These are phyloP conservation scores for Chaetomiaceae sp. DNA, from an alignment of 2,329 filamentous ascomycete species.

Conservation along the genomic window DNA sequence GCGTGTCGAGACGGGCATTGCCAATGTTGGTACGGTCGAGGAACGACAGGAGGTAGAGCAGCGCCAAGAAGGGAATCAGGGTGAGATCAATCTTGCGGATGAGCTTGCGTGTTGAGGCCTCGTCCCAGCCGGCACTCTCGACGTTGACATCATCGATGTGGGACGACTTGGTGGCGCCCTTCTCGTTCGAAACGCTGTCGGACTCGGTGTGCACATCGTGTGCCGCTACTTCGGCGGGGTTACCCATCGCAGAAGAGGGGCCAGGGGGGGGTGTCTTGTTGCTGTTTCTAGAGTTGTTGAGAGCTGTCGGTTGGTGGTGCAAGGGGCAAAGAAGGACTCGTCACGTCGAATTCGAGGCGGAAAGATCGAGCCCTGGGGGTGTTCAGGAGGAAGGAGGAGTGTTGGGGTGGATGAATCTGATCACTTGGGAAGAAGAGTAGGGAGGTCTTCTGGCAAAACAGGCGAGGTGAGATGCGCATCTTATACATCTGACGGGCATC, in stretches of 20 bases:
- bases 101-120: conserved; percentile 39
- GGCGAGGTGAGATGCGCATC: background rate
- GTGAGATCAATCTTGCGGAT: conserved; percentile 45
- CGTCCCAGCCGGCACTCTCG: conserved; percentile 31
- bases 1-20: conserved; percentile 36
- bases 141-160: conserved; percentile 15
- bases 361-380: no score
- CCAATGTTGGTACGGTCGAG: conserved; percentile 48
- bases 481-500: background rate
- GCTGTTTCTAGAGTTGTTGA: no score
- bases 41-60: conserved; percentile 50
- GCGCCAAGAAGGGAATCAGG: conserved; percentile 49
- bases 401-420: background rate
- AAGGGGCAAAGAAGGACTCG: no score
- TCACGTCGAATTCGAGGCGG: no score
- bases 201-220: conserved; percentile 24
- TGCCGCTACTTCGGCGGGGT: conserved; percentile 19
- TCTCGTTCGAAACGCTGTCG: conserved; percentile 25
- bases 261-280: background rate
- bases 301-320: no score
- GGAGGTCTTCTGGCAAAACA: background rate
- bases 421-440: background rate
- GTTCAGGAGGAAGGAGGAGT: no score
- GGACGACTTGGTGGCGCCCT: conserved; percentile 12
- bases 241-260: conserved; percentile 20